These are phyloP conservation scores for Basipetospora chlamydospora DNA, from an alignment of 2,329 filamentous ascomycete genomes.

Conservation along the genomic window DNA sequence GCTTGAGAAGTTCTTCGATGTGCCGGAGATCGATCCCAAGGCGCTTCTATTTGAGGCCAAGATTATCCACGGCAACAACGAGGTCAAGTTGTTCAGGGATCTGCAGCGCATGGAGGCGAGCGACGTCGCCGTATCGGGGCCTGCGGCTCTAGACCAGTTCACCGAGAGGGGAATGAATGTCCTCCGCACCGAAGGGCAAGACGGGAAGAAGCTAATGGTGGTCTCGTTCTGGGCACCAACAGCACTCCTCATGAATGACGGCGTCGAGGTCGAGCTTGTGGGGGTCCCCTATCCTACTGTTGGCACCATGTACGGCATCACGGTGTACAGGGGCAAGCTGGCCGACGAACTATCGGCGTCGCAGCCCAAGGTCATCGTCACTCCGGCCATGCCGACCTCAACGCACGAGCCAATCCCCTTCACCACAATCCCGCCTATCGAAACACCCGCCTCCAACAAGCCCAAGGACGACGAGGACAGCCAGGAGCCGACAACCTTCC, in stretches of 20 bases:
- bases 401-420: constrained; percentile 12
- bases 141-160: not conserved
- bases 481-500: constrained; percentile 14
- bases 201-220: not conserved
- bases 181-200: not conserved
- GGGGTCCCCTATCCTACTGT: constrained; percentile 1
- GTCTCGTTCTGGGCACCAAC: constrained; percentile 3
- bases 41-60: constrained; percentile 1
- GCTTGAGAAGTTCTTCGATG: not conserved
- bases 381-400: constrained; percentile 1
- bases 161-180: not conserved
- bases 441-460: no score
- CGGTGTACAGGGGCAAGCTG: not conserved
- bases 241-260: not conserved
- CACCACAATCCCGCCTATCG: no score
- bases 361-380: constrained; percentile 1
- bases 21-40: not conserved
- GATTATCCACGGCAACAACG: not conserved
- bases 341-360: not conserved
- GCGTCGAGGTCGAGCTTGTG: constrained; percentile 3
- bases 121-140: not conserved
- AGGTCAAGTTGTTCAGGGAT: constrained; percentile 2
- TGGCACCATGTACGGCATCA: constrained; percentile 2
- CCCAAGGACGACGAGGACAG: constrained; percentile 10
- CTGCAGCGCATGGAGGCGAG: not conserved